Base-by-base conservation (phyloP, 2,329 filamentous ascomycete species). In the Aspergillus viridinutans region DNA sequence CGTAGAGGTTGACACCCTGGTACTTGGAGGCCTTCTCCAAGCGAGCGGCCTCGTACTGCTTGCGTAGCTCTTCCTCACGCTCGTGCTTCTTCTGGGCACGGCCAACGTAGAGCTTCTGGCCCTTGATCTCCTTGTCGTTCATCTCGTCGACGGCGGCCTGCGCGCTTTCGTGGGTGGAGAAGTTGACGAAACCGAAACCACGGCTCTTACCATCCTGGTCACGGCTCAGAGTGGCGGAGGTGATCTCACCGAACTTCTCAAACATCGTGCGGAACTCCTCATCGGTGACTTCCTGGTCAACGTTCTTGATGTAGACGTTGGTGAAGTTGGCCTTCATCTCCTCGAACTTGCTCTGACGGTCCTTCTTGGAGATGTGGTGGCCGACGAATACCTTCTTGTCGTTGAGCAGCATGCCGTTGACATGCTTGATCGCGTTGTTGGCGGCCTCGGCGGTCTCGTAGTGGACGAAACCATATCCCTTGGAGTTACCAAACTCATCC, bases 301-400 rank as follows among this genome's bases (percentile, higher is more conserved):
- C 89, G 82, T 99, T 99, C 88, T 99, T 99, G 82, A 99, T 90
- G 81, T 99, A 99, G 78, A 99, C 88, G 78, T 99, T 99, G 83
- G 94, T 99, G 85, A 95, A 99, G 85, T 99, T 99, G 78, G 94
- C 94, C 88, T 99, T 99, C 93, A 99, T 99, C 85, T 99, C 94
- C 83, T 99, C 94, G 69, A 97, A 97, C 83, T 99, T 99, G 90
- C 91, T 96, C 85, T 97, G 94, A 71, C 94, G 93, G 75, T 99
- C 94, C 85, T 97, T 97, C 89, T 97, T 97, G 76, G 94, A 92
- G 72, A 99, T 97, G 81, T 99, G 94, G 80, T 97, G 93, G 64
- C 94, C 94, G 68, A 99, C 94, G 69, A 95, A 99, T 64, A 99
- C 94, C 86, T 99, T 99, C 89, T 99, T 99, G 86, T 99, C 94